A percentile compares a stretch with the other conserved stretches of the same genome.
These are phyloP conservation scores for Psidium guajava DNA, from an alignment of 345 rosid species.

Conservation along the genomic window DNA sequence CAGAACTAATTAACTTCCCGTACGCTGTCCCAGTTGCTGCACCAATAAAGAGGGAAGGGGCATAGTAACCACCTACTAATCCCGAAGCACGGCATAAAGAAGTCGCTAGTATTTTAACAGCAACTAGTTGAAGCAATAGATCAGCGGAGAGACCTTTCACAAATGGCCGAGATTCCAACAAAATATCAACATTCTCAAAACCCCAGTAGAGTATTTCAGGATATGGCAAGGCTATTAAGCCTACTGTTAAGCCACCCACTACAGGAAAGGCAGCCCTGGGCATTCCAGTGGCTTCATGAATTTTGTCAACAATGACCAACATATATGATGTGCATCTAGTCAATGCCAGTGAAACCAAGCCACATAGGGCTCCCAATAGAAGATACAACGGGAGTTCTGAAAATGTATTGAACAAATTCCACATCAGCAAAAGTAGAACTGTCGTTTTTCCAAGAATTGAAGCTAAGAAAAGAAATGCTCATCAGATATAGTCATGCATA, in stretches of 20 bases:
- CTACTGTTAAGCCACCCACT: constrained; percentile 55
- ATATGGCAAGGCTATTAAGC: constrained; percentile 64
- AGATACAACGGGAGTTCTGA: constrained; percentile 90
- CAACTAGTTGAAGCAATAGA: constrained; percentile 73
- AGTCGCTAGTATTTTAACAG: constrained; percentile 70
- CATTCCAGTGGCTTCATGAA: constrained; percentile 50
- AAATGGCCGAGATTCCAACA: constrained; percentile 80
- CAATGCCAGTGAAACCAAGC: constrained; percentile 61
- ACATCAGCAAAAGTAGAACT: background rate
- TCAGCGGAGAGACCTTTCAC: constrained; percentile 70
- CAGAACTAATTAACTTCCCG: constrained; percentile 67
- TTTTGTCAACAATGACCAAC: constrained; percentile 34
- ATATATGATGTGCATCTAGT: constrained; percentile 71
- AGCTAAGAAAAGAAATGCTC: background rate
- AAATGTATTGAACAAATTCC: constrained; percentile 9
- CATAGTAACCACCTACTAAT: constrained; percentile 88
- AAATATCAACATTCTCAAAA: constrained; percentile 76
- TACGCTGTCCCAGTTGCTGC: constrained; percentile 96
- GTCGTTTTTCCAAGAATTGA: background rate
- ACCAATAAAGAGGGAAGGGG: constrained; percentile 93
- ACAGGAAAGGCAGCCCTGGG: constrained; percentile 74
- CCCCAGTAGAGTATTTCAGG: constrained; percentile 98
- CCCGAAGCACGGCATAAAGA: constrained; percentile 92
- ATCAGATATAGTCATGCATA: background rate
- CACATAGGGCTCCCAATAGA: constrained; percentile 68